Percentiles rank a stretch among this genome's conserved stretches.
Conservation (phyloP, 495 filamentous ascomycete genomes). For the Aspergillus heteromorphus region DNA sequence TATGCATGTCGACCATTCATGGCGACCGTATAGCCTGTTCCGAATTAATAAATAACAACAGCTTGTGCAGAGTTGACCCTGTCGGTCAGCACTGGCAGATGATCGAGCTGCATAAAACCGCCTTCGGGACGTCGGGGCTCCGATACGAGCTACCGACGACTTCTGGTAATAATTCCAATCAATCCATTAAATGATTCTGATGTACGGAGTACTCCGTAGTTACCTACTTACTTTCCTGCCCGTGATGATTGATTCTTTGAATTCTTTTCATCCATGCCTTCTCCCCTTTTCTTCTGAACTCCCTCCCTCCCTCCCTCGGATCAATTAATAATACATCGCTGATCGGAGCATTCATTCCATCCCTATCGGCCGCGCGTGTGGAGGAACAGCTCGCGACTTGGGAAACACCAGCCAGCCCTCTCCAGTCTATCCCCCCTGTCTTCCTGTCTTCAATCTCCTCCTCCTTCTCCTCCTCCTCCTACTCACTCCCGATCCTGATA, state of each 20-base stretch:
- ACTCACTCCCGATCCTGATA: neutral
- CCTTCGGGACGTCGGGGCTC: slow-evolving; percentile 16
- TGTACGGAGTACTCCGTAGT: too few relatives aligned
- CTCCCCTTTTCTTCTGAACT: neutral
- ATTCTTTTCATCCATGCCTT: too few relatives aligned
- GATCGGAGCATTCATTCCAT: slow-evolving; percentile 4
- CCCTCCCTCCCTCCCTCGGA: neutral
- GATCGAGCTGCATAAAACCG: slow-evolving; percentile 16
- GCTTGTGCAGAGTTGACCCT: neutral
- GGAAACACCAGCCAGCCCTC: neutral
- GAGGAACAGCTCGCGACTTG: neutral
- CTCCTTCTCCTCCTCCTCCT: neutral
- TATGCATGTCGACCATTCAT: too few relatives aligned
- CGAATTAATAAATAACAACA: too few relatives aligned
- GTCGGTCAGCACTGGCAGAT: too few relatives aligned
- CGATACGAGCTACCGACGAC: slow-evolving; percentile 2
- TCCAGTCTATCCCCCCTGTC: neutral
- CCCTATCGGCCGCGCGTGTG: neutral
- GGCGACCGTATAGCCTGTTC: too few relatives aligned
- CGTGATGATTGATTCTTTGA: neutral
- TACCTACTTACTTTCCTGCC: neutral
- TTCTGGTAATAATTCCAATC: neutral
- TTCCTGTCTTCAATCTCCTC: neutral
- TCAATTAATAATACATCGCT: too few relatives aligned
- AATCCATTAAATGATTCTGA: too few relatives aligned